Conservation (phyloP, 352 stramenopile species). For the Lagenidium giganteum region DNA sequence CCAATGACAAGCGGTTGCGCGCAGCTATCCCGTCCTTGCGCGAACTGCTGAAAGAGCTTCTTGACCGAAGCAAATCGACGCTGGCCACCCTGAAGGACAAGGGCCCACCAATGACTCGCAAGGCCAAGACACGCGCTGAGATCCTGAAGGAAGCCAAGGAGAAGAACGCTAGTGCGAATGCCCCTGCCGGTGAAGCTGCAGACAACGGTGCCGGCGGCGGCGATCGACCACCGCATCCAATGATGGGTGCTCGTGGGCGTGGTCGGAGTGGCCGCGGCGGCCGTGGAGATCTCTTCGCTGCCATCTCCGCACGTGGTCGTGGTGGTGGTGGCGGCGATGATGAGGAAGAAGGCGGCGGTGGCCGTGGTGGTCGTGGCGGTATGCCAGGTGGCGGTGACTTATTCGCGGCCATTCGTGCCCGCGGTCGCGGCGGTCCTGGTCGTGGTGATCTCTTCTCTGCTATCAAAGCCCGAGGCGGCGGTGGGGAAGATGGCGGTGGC, state of each 20-base stretch:
- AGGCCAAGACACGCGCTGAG: slow-evolving; percentile 49
- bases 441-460: slow-evolving; percentile 19
- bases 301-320: slow-evolving; percentile 45
- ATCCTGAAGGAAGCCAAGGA: slow-evolving; percentile 80
- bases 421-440: slow-evolving; percentile 19
- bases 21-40: slow-evolving; percentile 51
- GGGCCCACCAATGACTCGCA: slow-evolving; percentile 35
- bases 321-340: slow-evolving; percentile 17
- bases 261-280: slow-evolving; percentile 14
- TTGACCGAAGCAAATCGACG: slow-evolving; percentile 39
- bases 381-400: too few species aligned
- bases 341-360: slow-evolving; percentile 19
- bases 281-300: slow-evolving; percentile 56
- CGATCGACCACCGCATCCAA: slow-evolving; percentile 35
- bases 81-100: slow-evolving; percentile 50
- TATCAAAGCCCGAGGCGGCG: slow-evolving; percentile 14
- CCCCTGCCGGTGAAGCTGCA: slow-evolving; percentile 10
- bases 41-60: slow-evolving; percentile 46
- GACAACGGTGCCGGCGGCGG: slow-evolving; percentile 19
- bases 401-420: slow-evolving; percentile 48
- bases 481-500: slow-evolving; percentile 5
- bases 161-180: slow-evolving; percentile 44
- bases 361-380: slow-evolving; percentile 30
- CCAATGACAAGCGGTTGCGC: slow-evolving; percentile 59
- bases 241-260: slow-evolving; percentile 29